phyloP scores from a whole-genome alignment of 1,284 basidiomycete species.

The Kwoniella shivajii region DNA sequence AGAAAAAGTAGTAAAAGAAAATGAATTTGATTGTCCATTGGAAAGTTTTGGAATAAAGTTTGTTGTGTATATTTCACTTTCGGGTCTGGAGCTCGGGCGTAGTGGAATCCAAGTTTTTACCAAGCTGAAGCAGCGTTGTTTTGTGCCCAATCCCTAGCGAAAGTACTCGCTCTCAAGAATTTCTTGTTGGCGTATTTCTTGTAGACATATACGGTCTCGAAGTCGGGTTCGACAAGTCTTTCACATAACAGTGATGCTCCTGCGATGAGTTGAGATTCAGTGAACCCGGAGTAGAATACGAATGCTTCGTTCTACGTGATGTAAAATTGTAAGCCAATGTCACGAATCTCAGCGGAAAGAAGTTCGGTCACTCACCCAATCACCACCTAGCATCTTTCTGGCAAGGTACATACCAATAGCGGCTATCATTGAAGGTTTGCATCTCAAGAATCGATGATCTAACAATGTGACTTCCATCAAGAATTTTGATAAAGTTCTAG shows the following conservation, averaged over 20 bases:
- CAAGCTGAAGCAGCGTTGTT: constrained; percentile 32
- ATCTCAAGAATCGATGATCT: constrained; percentile 89
- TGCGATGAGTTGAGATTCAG: constrained; percentile 81
- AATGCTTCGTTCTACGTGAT: constrained; percentile 88
- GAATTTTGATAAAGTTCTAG: constrained; percentile 95
- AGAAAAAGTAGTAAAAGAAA: too few relatives aligned
- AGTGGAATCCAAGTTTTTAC: too few relatives aligned
- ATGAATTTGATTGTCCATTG: too few relatives aligned
- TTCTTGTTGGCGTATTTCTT: constrained; percentile 98
- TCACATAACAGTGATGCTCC: constrained; percentile 84
- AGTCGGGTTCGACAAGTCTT: constrained; percentile 77
- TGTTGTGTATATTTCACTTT: too few relatives aligned
- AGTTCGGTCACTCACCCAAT: constrained; percentile 74
- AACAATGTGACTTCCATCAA: constrained; percentile 94
- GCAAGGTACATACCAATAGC: constrained; percentile 98
- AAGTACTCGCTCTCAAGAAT: constrained; percentile 77
- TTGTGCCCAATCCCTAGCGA: constrained; percentile 59
- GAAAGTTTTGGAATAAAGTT: too few relatives aligned
- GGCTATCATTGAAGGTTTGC: constrained; percentile 92
- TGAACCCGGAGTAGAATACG: constrained; percentile 90
- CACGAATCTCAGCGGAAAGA: too few relatives aligned
- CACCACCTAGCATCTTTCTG: constrained; percentile 84
- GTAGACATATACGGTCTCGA: constrained; percentile 84
- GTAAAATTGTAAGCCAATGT: too few relatives aligned
- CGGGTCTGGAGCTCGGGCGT: too few relatives aligned